Evolutionary conservation across 352 stramenopile genomes (phyloP).

Genomic region (Pythium grandisporangium): DNA sequence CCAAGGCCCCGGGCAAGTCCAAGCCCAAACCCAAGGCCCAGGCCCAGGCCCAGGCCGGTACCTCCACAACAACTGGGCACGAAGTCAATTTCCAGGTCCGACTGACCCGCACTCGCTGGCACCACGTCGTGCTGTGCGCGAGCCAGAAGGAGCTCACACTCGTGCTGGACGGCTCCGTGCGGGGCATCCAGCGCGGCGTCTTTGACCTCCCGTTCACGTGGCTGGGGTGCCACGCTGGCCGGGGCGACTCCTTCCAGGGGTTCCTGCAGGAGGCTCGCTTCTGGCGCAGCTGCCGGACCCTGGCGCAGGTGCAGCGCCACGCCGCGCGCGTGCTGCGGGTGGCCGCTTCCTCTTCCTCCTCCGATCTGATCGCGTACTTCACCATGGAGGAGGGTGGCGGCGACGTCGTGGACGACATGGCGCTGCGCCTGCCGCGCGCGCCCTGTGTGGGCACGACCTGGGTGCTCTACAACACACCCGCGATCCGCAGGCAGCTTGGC

Average conservation of each 20-base stretch:
- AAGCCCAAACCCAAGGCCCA: too few species aligned
- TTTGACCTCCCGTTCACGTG: constrained; percentile 46
- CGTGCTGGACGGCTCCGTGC: constrained; percentile 33
- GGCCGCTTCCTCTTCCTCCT: not conserved
- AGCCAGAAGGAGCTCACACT: constrained; percentile 36
- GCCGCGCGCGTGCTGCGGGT: constrained; percentile 32
- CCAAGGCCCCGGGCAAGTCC: too few species aligned
- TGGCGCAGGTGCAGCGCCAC: constrained; percentile 24
- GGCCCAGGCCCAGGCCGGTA: too few species aligned
- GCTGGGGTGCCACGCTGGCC: constrained; percentile 26
- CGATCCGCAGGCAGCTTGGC: constrained; percentile 35
- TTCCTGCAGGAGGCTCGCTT: constrained; percentile 60
- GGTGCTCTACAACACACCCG: constrained; percentile 37
- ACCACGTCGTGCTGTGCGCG: constrained; percentile 48
- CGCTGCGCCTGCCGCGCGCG: constrained; percentile 32
- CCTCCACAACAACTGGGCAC: too few species aligned
- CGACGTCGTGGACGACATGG: constrained; percentile 69
- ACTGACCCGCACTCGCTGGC: constrained; percentile 39
- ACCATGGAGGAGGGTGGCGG: constrained; percentile 70
- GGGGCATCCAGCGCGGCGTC: constrained; percentile 24
- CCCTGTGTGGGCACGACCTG: constrained; percentile 33
- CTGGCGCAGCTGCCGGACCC: constrained; percentile 32
- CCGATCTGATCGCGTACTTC: constrained; percentile 44
- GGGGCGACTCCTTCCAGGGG: constrained; percentile 47
- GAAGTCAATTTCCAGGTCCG: constrained; percentile 40